Percentiles rank a stretch among this genome's conserved stretches.
These are phyloP conservation scores for Hagleromyces aurorensis DNA, from an alignment of 805 yeast genomes.

Conservation along the genomic window DNA sequence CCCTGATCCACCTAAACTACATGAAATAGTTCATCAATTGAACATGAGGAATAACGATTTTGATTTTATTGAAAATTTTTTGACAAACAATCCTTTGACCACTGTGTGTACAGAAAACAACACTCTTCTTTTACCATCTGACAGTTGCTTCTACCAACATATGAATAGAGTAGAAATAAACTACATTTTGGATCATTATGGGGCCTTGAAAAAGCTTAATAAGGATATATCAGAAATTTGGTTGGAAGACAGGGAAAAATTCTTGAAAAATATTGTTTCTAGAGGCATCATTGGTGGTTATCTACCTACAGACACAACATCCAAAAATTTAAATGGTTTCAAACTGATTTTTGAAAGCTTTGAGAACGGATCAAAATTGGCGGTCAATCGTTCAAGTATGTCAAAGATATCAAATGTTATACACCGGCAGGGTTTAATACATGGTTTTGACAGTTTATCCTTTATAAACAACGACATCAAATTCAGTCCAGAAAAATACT, in stretches of 20 bases:
- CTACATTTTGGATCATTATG: constrained; percentile 32
- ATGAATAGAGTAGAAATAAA: constrained; percentile 38
- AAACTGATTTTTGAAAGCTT: constrained; percentile 15
- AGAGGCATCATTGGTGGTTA: constrained; percentile 42
- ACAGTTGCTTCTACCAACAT: constrained; percentile 27
- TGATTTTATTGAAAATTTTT: constrained; percentile 5
- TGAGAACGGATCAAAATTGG: constrained; percentile 30
- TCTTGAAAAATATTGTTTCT: constrained; percentile 30
- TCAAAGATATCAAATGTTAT: constrained; percentile 36
- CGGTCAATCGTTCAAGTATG: constrained; percentile 29
- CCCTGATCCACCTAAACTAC: constrained; percentile 30
- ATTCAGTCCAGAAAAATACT: constrained; percentile 49
- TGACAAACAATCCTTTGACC: constrained; percentile 4
- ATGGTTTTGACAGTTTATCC: constrained; percentile 35
- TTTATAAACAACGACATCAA: constrained; percentile 22
- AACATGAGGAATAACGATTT: constrained; percentile 3
- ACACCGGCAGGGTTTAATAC: constrained; percentile 42
- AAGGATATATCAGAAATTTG: constrained; percentile 11
- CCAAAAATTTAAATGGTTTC: constrained; percentile 29
- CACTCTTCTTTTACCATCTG: constrained; percentile 43
- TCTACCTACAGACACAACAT: constrained; percentile 7
- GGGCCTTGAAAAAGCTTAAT: constrained; percentile 7
- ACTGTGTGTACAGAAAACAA: constrained; percentile 25
- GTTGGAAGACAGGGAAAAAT: constrained; percentile 13
- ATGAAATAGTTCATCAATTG: constrained; percentile 29